phyloP scores from a whole-genome alignment of 495 filamentous ascomycete genomes.

The Podospora didyma region DNA sequence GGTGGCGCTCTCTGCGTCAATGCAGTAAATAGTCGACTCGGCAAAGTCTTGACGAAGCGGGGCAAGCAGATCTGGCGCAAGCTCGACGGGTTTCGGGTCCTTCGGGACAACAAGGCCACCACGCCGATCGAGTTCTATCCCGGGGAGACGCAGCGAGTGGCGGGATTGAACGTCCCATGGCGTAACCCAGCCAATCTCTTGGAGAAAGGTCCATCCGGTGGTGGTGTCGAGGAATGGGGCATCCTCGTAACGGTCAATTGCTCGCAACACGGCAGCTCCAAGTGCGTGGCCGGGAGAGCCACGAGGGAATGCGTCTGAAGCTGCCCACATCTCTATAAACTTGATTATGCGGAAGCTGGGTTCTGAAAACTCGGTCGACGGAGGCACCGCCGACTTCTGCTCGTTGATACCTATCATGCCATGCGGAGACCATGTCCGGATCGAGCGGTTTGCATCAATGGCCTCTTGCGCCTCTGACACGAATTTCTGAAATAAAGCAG shows the following conservation, averaged over 20 bases:
- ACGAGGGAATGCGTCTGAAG: conserved; percentile 44
- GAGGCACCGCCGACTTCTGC: conserved; percentile 17
- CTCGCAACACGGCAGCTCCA: conserved; percentile 68
- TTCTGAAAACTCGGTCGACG: conserved; percentile 32
- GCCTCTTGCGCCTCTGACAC: conserved; percentile 58
- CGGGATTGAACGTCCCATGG: conserved; percentile 76
- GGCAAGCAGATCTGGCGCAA: conserved; percentile 45
- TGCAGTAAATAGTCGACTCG: conserved; percentile 70
- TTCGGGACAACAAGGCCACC: conserved; percentile 26
- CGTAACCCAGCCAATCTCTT: conserved; percentile 77
- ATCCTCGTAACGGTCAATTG: conserved; percentile 63
- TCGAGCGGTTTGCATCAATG: conserved; percentile 63
- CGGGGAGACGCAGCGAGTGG: conserved; percentile 57
- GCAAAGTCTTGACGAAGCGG: conserved; percentile 67
- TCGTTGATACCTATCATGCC: conserved; percentile 47
- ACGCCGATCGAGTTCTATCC: conserved; percentile 39
- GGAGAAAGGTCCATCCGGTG: conserved; percentile 67
- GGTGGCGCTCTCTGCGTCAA: conserved; percentile 65
- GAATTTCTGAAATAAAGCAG: conserved; percentile 42
- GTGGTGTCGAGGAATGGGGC: conserved; percentile 45
- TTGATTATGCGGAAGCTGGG: conserved; percentile 58
- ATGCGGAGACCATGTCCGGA: conserved; percentile 54
- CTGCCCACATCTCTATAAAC: conserved; percentile 69
- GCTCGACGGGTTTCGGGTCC: conserved; percentile 23
- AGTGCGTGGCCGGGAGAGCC: conserved; percentile 52